These are phyloP conservation scores for Glarea lozoyensis DNA, from an alignment of 495 filamentous ascomycete genomes.

Conservation along the genomic window DNA sequence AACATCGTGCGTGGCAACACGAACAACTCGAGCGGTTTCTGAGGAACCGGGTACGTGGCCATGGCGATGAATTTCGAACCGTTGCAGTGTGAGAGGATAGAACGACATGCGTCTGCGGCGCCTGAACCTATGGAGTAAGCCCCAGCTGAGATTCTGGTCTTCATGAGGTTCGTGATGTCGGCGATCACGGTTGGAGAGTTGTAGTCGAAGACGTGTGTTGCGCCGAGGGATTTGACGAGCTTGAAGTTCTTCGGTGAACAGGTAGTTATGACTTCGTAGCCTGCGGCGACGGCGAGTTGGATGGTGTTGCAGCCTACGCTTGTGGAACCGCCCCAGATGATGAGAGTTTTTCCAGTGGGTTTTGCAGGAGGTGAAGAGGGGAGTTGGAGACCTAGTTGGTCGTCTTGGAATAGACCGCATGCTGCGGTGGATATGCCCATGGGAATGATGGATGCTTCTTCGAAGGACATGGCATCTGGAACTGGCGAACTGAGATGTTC, in stretches of 20 bases:
- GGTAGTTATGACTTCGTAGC: conserved; percentile 28
- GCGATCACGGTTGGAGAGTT: not conserved
- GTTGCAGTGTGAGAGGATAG: not conserved
- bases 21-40: not conserved
- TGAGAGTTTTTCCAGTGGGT: not conserved
- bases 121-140: not conserved
- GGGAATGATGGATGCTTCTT: conserved; percentile 36
- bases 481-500: conserved; percentile 24
- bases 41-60: not conserved
- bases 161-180: not conserved
- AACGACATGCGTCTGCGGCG: not conserved
- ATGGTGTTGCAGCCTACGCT: conserved; percentile 25
- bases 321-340: conserved; percentile 2
- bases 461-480: conserved; percentile 32
- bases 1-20: not conserved
- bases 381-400: conserved; percentile 25
- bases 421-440: conserved; percentile 38
- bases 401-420: conserved; percentile 31
- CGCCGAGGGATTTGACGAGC: conserved; percentile 27
- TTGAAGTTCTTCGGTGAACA: conserved; percentile 24
- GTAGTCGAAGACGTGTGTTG: conserved; percentile 3
- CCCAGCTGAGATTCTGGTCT: not conserved
- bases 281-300: conserved; percentile 25
- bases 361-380: conserved; percentile 1
- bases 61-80: not conserved